Evolutionary conservation across 2,329 filamentous ascomycete species (phyloP), one percentile per base, ranked within the genome.

Genomic region (Fusarium subtropicale): DNA sequence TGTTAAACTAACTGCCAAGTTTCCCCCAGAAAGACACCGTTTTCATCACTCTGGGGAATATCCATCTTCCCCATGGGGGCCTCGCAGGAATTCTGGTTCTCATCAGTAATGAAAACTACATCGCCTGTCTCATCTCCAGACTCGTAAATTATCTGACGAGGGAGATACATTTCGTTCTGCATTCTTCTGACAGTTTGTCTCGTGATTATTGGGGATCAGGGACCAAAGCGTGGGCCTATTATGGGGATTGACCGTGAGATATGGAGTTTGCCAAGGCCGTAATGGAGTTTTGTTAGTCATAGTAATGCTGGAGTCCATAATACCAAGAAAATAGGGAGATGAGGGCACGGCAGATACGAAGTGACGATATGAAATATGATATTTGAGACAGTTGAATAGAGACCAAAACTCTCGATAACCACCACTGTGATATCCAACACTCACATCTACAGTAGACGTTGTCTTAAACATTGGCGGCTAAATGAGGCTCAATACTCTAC

Each of bases 231-330:
- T 69, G 66, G 66, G 44, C 28, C 34, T 61, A 51, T 51, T 56
- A 61, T 68, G 65, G 60, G 16, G 60, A 69, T 48, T 34, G 30
- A 33, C 26, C 30, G 60, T 41, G 22, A 24, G 34, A 42, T 46
- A 63, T 63, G 60, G 60, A 56, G 52, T 59, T 68, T 44, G 55
- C 60, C 60, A 66, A 60, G 60, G 36, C 53, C 22, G 50, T 16
- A 53, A 66, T 59, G 56, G 52, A 68, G 47, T 44, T 41, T 8
- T 26, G 33, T 69, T 69, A 69, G 66, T 69, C 66, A 69, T 62
- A 56, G 50, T 44, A 64, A 69, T 62, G 10, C n/a, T 56, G 22
- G 22, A 52, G 47, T 28, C 54, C 65, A 54, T 52, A 42, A 53
- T 64, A 45, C 31, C 58, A 59, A 63, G 48, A 45, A 46, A 65